These are phyloP conservation scores for Phragmites australis DNA, from an alignment of 176 grass and related monocot genomes.

Conservation along the genomic window DNA sequence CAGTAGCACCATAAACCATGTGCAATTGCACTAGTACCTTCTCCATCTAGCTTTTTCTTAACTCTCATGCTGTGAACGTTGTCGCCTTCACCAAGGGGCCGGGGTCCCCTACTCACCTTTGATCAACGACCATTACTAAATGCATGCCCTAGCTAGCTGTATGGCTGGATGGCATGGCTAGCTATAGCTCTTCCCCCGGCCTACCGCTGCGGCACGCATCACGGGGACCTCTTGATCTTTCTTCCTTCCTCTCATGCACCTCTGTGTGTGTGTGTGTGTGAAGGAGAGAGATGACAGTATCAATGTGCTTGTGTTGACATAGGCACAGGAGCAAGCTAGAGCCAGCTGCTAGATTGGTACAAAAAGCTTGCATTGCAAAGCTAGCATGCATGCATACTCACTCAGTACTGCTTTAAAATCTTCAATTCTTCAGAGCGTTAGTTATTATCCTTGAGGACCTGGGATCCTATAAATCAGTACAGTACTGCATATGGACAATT, in stretches of 20 bases:
- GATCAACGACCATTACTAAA: slow-evolving; percentile 42
- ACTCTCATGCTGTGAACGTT: slow-evolving; percentile 22
- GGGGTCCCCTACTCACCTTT: slow-evolving; percentile 35
- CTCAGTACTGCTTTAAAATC: neutral
- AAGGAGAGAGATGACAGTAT: slow-evolving; percentile 16
- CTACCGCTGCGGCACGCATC: slow-evolving; percentile 28
- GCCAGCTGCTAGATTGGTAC: slow-evolving; percentile 31
- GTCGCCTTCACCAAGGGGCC: slow-evolving; percentile 41
- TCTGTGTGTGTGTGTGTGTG: neutral
- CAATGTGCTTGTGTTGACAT: slow-evolving; percentile 22
- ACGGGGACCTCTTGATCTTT: slow-evolving; percentile 38
- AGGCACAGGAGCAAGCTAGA: neutral
- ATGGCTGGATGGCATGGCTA: slow-evolving; percentile 4
- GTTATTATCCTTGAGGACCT: neutral
- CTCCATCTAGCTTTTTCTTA: neutral
- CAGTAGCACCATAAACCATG: neutral
- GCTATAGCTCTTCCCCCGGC: slow-evolving; percentile 22
- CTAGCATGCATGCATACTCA: neutral
- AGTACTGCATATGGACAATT: neutral
- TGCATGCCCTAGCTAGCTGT: slow-evolving; percentile 45
- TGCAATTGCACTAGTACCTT: neutral
- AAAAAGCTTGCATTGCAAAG: slow-evolving; percentile 18
- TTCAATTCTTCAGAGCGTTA: neutral
- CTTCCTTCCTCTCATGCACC: neutral
- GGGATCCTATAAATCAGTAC: slow-evolving; percentile 2